These are phyloP conservation scores for Butyriboletus loyo DNA, from an alignment of 768 basidiomycete species.

Conservation along the genomic window DNA sequence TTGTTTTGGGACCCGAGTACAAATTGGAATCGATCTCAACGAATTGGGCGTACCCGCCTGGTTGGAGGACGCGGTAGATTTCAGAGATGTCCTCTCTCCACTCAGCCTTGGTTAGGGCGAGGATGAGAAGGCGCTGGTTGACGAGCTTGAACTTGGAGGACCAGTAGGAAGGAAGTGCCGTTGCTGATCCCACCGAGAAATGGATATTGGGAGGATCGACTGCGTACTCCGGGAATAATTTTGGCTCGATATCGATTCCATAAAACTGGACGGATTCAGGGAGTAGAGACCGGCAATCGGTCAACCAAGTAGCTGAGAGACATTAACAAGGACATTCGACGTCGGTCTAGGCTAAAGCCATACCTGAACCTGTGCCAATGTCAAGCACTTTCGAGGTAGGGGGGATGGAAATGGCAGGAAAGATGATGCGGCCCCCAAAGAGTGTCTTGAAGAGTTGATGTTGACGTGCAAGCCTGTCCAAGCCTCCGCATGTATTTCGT, in stretches of 20 bases:
- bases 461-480: constrained; percentile 14
- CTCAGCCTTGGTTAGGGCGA: constrained; percentile 22
- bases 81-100: constrained; percentile 25
- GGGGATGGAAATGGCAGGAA: constrained; percentile 7
- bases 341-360: not conserved
- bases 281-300: constrained; percentile 9
- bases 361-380: constrained; percentile 25
- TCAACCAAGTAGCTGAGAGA: constrained; percentile 13
- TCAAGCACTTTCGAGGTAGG: constrained; percentile 16
- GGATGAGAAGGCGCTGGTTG: constrained; percentile 32
- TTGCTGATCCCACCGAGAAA: constrained; percentile 13
- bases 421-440: constrained; percentile 15
- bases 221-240: constrained; percentile 9
- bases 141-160: constrained; percentile 28
- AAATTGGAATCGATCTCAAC: constrained; percentile 22
- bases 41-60: constrained; percentile 32
- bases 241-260: constrained; percentile 23
- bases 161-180: constrained; percentile 28
- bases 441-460: constrained; percentile 17
- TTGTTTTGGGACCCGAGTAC: constrained; percentile 11
- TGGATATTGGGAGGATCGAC: constrained; percentile 4
- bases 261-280: constrained; percentile 16
- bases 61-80: constrained; percentile 29
- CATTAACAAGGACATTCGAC: not conserved
- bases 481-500: not conserved